These are phyloP conservation scores for Dalechampia spathulata DNA, from an alignment of 441 rosid genomes.

Conservation along the genomic window DNA sequence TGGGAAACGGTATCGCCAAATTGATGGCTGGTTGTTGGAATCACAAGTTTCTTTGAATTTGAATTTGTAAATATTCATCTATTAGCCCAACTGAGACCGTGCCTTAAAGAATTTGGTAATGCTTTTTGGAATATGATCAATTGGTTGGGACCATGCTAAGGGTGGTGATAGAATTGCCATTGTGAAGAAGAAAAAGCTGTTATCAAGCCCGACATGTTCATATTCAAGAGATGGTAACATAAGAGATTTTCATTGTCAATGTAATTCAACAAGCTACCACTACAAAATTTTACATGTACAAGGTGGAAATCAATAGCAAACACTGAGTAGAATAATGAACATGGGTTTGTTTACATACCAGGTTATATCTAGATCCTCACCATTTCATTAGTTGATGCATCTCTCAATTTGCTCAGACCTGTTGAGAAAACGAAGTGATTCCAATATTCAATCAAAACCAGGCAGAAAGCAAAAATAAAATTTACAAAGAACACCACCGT, in stretches of 20 bases:
- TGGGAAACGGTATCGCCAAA: too few species aligned
- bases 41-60: too few species aligned
- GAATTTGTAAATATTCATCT: too few species aligned
- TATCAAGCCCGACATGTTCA: background rate
- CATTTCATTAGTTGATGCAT: conserved; percentile 12
- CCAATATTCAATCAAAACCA: background rate
- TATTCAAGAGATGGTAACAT: background rate
- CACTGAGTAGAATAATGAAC: background rate
- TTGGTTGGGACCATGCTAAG: too few species aligned
- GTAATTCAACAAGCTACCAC: background rate
- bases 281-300: conserved; percentile 6
- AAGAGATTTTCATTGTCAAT: background rate
- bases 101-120: too few species aligned
- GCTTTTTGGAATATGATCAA: too few species aligned
- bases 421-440: conserved; percentile 4
- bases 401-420: conserved; percentile 21
- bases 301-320: background rate
- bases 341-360: conserved; percentile 1
- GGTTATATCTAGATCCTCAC: conserved; percentile 15
- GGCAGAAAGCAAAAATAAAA: background rate
- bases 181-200: too few species aligned
- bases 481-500: background rate
- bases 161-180: too few species aligned
- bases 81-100: too few species aligned
- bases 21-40: too few species aligned